These are phyloP conservation scores for Stylonectria norvegica DNA, from an alignment of 2,329 filamentous ascomycete species.

Conservation along the genomic window DNA sequence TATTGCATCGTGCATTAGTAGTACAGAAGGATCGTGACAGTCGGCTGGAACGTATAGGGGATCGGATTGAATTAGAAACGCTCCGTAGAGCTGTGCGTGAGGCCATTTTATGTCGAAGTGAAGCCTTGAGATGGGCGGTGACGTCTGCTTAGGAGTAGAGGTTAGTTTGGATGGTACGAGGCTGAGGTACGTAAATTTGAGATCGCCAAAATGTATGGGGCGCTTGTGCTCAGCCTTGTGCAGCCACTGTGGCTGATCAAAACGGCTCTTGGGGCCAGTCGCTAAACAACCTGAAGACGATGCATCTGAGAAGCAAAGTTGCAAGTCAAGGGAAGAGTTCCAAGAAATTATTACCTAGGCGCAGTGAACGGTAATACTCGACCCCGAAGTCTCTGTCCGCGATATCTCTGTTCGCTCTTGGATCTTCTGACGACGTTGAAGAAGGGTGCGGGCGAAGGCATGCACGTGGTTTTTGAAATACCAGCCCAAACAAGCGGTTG, in stretches of 20 bases:
- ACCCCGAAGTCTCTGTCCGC: too few species aligned
- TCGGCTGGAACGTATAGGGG: conserved; percentile 12
- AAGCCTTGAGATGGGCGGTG: conserved; percentile 9
- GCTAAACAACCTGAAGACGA: too few species aligned
- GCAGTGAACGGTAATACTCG: too few species aligned
- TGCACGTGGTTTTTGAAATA: conserved; percentile 29
- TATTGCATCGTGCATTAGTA: conserved; percentile 25
- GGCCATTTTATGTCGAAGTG: conserved; percentile 24
- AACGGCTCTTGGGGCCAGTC: too few species aligned
- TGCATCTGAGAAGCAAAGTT: too few species aligned
- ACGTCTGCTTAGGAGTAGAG: conserved; percentile 19
- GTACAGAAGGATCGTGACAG: conserved; percentile 28
- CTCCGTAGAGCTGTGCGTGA: conserved; percentile 29
- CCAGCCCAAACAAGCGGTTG: conserved; percentile 30
- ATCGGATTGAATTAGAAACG: conserved; percentile 23
- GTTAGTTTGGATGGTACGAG: conserved; percentile 26
- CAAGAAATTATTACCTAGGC: too few species aligned
- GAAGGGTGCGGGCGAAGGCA: conserved; percentile 28
- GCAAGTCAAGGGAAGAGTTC: too few species aligned
- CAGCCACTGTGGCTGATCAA: conserved; percentile 18
- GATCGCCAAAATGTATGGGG: conserved; percentile 10
- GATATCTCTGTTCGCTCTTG: too few species aligned
- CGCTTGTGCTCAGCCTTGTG: conserved; percentile 19
- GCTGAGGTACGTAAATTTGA: conserved; percentile 28
- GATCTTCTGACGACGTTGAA: conserved; percentile 17